These are phyloP conservation scores for Paspalum notatum DNA, from an alignment of 176 grass and related monocot genomes.

Conservation along the genomic window DNA sequence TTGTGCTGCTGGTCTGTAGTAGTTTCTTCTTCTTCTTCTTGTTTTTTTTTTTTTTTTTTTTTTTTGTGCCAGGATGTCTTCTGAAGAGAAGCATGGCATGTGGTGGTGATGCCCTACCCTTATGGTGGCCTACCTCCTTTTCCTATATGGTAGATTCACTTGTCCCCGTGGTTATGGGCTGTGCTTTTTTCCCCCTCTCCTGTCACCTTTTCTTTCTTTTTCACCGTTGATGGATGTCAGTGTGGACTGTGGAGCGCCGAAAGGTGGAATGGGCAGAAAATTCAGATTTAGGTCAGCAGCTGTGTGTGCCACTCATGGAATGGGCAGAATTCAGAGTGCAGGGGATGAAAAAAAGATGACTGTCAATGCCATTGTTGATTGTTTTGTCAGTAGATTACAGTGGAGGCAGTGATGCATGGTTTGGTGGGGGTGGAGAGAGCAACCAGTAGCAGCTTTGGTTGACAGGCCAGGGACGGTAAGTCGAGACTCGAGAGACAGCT, in stretches of 20 bases:
- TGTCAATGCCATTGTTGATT: too few relatives aligned
- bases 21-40: constrained; percentile 10
- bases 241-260: background rate
- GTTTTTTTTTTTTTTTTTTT: background rate
- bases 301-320: background rate
- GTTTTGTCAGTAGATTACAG: background rate
- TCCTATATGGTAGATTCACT: constrained; percentile 62
- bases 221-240: constrained; percentile 34
- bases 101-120: constrained; percentile 66
- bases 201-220: background rate
- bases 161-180: constrained; percentile 44
- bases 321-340: background rate
- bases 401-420: too few relatives aligned
- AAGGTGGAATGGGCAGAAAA: constrained; percentile 21
- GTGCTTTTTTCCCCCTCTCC: background rate
- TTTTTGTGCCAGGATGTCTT: constrained; percentile 54
- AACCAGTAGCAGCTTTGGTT: too few relatives aligned
- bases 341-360: too few relatives aligned
- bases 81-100: constrained; percentile 95
- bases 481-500: too few relatives aligned
- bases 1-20: constrained; percentile 1
- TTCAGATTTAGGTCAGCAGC: background rate
- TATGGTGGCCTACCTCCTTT: constrained; percentile 61
- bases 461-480: too few relatives aligned
- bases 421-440: too few relatives aligned